Percentiles rank a stretch among this genome's conserved stretches.
These are phyloP conservation scores for Acanthamoeba culbertsoni DNA, from an alignment of 208 protist genomes.

Conservation along the genomic window DNA sequence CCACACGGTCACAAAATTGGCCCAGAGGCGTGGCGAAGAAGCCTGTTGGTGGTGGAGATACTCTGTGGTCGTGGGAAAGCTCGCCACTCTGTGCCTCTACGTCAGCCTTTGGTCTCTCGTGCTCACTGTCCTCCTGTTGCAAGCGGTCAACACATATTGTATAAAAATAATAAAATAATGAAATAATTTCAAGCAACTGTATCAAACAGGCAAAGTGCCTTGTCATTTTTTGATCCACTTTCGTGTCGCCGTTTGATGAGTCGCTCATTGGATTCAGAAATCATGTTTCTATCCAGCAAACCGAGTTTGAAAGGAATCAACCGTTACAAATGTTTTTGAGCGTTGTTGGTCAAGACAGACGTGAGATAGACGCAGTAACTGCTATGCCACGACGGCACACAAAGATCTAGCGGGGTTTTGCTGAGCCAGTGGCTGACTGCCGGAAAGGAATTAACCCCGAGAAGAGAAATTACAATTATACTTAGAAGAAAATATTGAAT, in stretches of 20 bases:
- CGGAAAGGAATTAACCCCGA: too few species aligned
- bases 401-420: too few species aligned
- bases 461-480: too few species aligned
- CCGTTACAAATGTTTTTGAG: neutral
- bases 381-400: too few species aligned
- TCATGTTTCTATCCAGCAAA: neutral
- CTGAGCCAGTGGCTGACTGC: too few species aligned
- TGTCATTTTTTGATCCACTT: neutral
- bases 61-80: neutral
- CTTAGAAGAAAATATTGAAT: neutral
- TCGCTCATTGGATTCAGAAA: constrained; percentile 29
- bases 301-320: neutral
- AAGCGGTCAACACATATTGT: neutral
- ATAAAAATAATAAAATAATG: neutral
- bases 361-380: too few species aligned
- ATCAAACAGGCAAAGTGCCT: neutral
- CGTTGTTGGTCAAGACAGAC: too few species aligned
- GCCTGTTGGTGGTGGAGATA: neutral
- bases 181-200: neutral
- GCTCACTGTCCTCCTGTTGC: neutral
- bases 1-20: neutral
- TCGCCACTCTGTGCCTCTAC: neutral
- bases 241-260: constrained; percentile 12
- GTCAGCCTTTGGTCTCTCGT: neutral
- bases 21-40: neutral